A percentile compares a stretch with the other conserved stretches of the same genome.
These are phyloP conservation scores for Chalciporus sp. DNA, from an alignment of 1,284 basidiomycete species.

Conservation along the genomic window DNA sequence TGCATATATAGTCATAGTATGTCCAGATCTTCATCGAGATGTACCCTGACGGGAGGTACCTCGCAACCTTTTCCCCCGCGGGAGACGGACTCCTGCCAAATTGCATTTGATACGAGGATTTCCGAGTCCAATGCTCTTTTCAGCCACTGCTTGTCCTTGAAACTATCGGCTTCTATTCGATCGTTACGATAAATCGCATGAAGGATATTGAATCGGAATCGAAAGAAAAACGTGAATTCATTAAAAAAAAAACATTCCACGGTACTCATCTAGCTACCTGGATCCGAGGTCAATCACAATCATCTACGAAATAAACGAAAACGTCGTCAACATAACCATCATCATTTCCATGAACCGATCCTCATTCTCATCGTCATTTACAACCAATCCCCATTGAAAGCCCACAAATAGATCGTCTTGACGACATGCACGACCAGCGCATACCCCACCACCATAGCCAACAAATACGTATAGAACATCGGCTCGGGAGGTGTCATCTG, in stretches of 20 bases:
- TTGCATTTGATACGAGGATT: too few relatives aligned
- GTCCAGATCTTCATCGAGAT: too few relatives aligned
- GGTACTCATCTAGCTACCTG: background rate
- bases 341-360: background rate
- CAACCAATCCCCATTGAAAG: conserved; percentile 34
- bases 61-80: too few relatives aligned
- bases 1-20: too few relatives aligned
- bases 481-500: conserved; percentile 34
- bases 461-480: conserved; percentile 32
- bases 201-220: background rate
- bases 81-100: too few relatives aligned
- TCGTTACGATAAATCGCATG: too few relatives aligned
- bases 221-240: background rate
- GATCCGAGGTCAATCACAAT: background rate
- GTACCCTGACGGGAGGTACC: too few relatives aligned
- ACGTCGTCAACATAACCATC: background rate
- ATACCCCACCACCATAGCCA: conserved; percentile 25
- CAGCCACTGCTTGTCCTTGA: too few relatives aligned
- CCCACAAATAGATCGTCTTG: conserved; percentile 30
- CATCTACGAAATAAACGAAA: background rate
- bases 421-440: conserved; percentile 30
- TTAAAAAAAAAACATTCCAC: background rate
- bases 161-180: too few relatives aligned
- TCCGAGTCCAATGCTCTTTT: too few relatives aligned
- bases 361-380: background rate